Evolutionary conservation across 2,329 filamentous ascomycete genomes (phyloP).

Genomic region (Beauveria brongniartii): DNA sequence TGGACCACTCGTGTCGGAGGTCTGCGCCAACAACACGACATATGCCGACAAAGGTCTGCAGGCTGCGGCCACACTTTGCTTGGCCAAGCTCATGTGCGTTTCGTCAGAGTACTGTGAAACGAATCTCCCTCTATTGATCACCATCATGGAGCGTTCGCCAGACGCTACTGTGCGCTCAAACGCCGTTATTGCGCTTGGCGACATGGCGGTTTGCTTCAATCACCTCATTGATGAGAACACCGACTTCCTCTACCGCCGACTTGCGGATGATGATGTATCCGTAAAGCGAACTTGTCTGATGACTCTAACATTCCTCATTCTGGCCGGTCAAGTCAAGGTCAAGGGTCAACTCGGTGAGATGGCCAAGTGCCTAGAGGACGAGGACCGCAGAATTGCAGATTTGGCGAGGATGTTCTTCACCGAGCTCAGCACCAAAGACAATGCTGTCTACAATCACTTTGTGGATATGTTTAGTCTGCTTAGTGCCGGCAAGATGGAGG

Average conservation of each 20-base stretch:
- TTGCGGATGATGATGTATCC: slow-evolving; percentile 79
- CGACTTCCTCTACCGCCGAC: slow-evolving; percentile 88
- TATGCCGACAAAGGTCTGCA: slow-evolving; percentile 88
- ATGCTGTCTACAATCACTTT: slow-evolving; percentile 98
- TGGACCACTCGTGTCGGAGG: slow-evolving; percentile 83
- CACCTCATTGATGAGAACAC: slow-evolving; percentile 99
- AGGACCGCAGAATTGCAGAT: slow-evolving; percentile 90
- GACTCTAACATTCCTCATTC: slow-evolving; percentile 94
- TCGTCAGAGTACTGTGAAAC: slow-evolving; percentile 92
- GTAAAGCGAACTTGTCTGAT: slow-evolving; percentile 97
- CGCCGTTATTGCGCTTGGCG: slow-evolving; percentile 90
- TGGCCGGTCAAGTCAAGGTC: slow-evolving; percentile 97
- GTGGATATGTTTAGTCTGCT: slow-evolving; percentile 97
- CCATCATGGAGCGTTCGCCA: slow-evolving; percentile 90
- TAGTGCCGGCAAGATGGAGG: slow-evolving; percentile 71
- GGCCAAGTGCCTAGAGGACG: slow-evolving; percentile 96
- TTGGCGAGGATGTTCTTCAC: slow-evolving; percentile 97
- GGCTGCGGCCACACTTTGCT: slow-evolving; percentile 83
- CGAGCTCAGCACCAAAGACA: slow-evolving; percentile 94
- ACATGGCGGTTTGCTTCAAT: slow-evolving; percentile 99
- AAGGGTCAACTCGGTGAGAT: slow-evolving; percentile 98
- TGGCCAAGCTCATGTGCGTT: slow-evolving; percentile 98
- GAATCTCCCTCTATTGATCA: slow-evolving; percentile 88
- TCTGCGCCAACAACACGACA: slow-evolving; percentile 88
- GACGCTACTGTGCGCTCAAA: slow-evolving; percentile 92